Conservation (phyloP, 345 rosid species). For the Turritis glabra region DNA sequence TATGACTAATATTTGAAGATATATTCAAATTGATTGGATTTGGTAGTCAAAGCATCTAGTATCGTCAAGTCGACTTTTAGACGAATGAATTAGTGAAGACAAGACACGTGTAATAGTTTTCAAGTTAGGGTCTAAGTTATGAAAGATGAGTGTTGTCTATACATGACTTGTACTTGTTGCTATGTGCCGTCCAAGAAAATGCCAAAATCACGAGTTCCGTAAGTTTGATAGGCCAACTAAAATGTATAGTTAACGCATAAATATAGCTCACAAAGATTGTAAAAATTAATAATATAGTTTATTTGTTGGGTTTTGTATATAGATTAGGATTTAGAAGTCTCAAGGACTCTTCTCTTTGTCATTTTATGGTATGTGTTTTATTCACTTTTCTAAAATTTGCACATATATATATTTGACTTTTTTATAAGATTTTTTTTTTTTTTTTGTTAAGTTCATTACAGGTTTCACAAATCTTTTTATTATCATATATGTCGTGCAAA, state of each 20-base stretch:
- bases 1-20: constrained; percentile 24
- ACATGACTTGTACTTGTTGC: constrained; percentile 32
- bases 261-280: background rate
- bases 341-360: constrained; percentile 24
- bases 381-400: constrained; percentile 18
- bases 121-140: constrained; percentile 4
- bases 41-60: constrained; percentile 30
- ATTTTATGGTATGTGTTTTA: constrained; percentile 6
- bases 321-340: constrained; percentile 12
- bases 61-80: constrained; percentile 23
- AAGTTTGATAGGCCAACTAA: constrained; percentile 31
- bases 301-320: constrained; percentile 4
- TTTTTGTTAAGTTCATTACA: background rate
- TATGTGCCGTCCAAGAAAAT: constrained; percentile 35
- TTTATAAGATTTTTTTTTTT: too few relatives aligned
- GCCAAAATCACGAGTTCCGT: constrained; percentile 32
- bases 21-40: constrained; percentile 17
- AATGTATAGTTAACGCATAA: constrained; percentile 1
- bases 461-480: constrained; percentile 3
- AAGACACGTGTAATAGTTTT: constrained; percentile 29
- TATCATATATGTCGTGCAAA: background rate
- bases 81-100: constrained; percentile 17
- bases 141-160: constrained; percentile 23
- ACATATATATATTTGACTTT: too few relatives aligned
- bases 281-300: background rate